These are phyloP conservation scores for Arabidopsis hybrid DNA, from an alignment of 441 rosid species.

Conservation along the genomic window DNA sequence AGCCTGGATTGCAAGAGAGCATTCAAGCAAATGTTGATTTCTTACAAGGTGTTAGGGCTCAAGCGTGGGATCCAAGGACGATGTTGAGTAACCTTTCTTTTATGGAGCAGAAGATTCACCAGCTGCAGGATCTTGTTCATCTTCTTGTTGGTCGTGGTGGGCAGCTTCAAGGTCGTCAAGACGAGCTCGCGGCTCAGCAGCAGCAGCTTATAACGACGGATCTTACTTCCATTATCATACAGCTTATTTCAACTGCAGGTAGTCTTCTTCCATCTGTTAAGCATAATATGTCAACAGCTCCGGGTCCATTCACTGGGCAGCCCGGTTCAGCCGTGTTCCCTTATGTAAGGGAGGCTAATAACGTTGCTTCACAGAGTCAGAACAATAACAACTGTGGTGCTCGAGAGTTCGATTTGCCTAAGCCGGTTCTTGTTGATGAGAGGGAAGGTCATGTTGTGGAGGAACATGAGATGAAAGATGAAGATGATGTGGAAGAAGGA, in stretches of 20 bases:
- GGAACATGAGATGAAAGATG: constrained; percentile 84
- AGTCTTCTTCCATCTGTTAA: constrained; percentile 91
- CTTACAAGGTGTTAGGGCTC: constrained; percentile 52
- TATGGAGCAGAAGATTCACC: constrained; percentile 88
- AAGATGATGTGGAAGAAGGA: constrained; percentile 89
- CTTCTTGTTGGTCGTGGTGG: constrained; percentile 61
- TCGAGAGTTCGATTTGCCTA: constrained; percentile 53
- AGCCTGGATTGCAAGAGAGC: constrained; percentile 47
- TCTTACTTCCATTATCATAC: constrained; percentile 90
- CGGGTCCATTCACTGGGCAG: constrained; percentile 55
- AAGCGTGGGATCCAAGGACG: constrained; percentile 84
- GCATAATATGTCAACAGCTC: constrained; percentile 56
- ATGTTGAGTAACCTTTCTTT: constrained; percentile 81
- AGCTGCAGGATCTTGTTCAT: constrained; percentile 84
- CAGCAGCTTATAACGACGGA: constrained; percentile 88
- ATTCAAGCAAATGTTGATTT: constrained; percentile 46
- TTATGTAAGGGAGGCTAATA: constrained; percentile 49
- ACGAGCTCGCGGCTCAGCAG: constrained; percentile 72
- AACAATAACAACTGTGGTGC: constrained; percentile 41
- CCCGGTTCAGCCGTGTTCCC: constrained; percentile 62
- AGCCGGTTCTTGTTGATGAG: constrained; percentile 52
- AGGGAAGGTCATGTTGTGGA: constrained; percentile 54
- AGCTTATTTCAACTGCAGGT: constrained; percentile 92
- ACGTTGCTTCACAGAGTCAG: constrained; percentile 49
- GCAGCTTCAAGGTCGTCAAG: constrained; percentile 56